Base-by-base conservation (phyloP, 805 yeast genomes). In the Lachancea fermentati region DNA sequence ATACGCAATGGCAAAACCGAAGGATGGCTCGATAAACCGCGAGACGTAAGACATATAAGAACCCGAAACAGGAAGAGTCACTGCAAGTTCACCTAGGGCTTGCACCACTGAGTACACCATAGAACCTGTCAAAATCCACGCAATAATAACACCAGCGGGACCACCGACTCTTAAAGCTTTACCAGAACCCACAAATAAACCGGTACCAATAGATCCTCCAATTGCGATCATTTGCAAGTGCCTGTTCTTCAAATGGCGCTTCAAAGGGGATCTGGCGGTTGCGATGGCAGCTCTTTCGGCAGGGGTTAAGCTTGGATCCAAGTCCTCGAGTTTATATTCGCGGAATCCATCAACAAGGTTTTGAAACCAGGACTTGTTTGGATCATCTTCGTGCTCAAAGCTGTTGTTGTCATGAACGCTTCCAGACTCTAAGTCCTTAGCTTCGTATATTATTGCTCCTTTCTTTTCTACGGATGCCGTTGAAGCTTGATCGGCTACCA, bases 141-240 rank as follows among this genome's bases (percentile, higher is more conserved):
- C 79, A 32, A 77, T 69, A 44, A 77, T 52, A 14, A 78, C 54
- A 39, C 78, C 73, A 3, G 81, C 86, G 13, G 87, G 85, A 31
- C 87, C 87, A 48, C 83, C 84, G 28, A 78, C 72, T 37, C 70
- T 52, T 46, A 81, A 63, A 3, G 83, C 76, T 8, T 66, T 64
- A 46, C 86, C 87, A 19, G 85, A 73, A 54, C 86, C 85, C 37
- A 84, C 81, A 49, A 84, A 77, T 41, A 84, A 65, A 58, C 91
- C 94, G 22, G 85, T 78, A 59, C 88, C 86, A 47, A 81, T 78
- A 45, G 80, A 72, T 51, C 85, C 85, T 46, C 85, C 87, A 40
- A 81, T 71, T 29, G 86, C 81, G 45, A 79, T 75, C 79, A 79
- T 75, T 58, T 77, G 82, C 64, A 65, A 67, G 62, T 61, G 75